These are phyloP conservation scores for Cyclostephanos tholiformis DNA, from an alignment of 108 stramenopile species.

Conservation along the genomic window DNA sequence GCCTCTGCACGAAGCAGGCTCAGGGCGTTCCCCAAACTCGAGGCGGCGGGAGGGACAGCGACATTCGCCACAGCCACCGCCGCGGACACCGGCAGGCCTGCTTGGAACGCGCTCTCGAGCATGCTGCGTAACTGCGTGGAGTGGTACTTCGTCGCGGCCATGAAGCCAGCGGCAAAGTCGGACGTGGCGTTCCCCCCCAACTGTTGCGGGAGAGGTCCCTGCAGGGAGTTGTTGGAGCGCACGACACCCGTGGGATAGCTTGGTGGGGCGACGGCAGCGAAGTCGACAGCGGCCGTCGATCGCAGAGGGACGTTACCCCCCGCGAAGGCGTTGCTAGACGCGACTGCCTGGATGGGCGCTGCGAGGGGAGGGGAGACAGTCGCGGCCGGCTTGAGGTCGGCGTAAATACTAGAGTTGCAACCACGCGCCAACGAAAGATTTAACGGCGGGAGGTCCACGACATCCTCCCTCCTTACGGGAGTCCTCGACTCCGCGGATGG, in stretches of 20 bases:
- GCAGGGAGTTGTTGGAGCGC: no score
- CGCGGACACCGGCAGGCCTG: slow-evolving; percentile 4
- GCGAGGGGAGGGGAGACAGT: not conserved
- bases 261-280: not conserved
- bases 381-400: slow-evolving; percentile 17
- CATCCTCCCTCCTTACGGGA: not conserved
- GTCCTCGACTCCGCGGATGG: not conserved
- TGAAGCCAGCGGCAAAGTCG: slow-evolving; percentile 71
- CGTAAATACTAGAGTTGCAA: not conserved
- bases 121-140: slow-evolving; percentile 46
- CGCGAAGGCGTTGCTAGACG: not conserved
- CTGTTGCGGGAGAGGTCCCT: no score
- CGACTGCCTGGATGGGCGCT: not conserved
- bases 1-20: not conserved
- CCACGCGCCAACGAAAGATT: not conserved
- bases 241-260: not conserved
- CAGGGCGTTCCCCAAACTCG: not conserved
- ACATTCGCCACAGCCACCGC: not conserved
- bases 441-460: not conserved
- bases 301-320: not conserved
- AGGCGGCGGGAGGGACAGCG: not conserved
- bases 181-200: not conserved
- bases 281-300: not conserved
- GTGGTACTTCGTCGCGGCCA: slow-evolving; percentile 54
- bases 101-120: slow-evolving; percentile 32